Evolutionary conservation across 129 eudicot genomes (phyloP), one percentile per base, ranked within the genome.

Genomic region (Pittosporum tobira): DNA sequence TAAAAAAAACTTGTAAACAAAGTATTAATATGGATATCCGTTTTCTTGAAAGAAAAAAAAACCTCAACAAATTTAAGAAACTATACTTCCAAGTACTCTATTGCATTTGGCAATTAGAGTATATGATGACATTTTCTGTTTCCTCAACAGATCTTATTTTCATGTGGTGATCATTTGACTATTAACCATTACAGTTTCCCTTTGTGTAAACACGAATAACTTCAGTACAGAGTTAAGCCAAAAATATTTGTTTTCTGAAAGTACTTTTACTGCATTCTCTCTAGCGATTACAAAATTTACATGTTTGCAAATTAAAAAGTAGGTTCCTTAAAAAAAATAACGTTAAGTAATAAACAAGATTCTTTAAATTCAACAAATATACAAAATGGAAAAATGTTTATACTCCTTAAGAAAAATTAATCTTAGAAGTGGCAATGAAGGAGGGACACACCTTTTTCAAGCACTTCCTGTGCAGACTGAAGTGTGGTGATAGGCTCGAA

Each of bases 361-460:
- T n/a, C n/a, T n/a, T n/a, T n/a, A n/a, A n/a, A n/a, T n/a, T n/a
- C n/a, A 4, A 27, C 5, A 44, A 29, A 44, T 36, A 55, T 57
- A 23, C 13, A 22, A 55, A n/a, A 12, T 29, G 25, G 12, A 49
- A 15, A 30, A 24, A 34, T 14, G 21, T 21, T 40, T 21, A 47
- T 26, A 28, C 36, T 57, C 36, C 44, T 2, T 45, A 4, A 34
- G 42, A 0, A 42, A 3, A 21, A 25, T 16, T 37, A 49, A n/a
- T n/a, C n/a, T n/a, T 3, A 18, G n/a, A 38, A 24, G 6, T 28
- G 31, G 36, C 30, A 65, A 38, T 44, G 40, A 29, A 15, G 43
- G 46, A 48, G 27, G 38, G 61, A 13, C 46, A 48, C 64, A 91
- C 98, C 98, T 83, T 58, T 77, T 44, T 75, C 90, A n/a, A 91